phyloP scores from a whole-genome alignment of 768 basidiomycete genomes.

The Mycena pura region DNA sequence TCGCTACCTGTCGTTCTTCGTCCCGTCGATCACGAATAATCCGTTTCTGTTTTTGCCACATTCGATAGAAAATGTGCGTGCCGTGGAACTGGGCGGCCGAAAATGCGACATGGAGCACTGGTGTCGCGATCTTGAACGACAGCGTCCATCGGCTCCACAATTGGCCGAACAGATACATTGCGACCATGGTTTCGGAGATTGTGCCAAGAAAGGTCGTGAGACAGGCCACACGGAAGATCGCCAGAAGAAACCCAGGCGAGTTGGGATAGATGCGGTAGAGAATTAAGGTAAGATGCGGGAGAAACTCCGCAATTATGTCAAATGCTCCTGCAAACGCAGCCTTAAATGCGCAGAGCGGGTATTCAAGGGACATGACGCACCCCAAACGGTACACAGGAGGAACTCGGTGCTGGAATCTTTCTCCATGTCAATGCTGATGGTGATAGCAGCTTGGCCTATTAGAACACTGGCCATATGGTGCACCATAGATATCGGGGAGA shows the following conservation, averaged over 20 bases:
- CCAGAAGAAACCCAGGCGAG: not conserved
- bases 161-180: constrained; percentile 2
- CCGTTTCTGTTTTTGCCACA: constrained; percentile 8
- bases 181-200: constrained; percentile 1
- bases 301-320: constrained; percentile 9
- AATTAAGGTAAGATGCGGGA: constrained; percentile 6
- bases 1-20: not conserved
- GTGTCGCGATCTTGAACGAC: constrained; percentile 5
- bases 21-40: constrained; percentile 3
- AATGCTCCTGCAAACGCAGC: not conserved
- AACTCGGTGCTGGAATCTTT: constrained; percentile 7
- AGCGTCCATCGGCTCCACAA: constrained; percentile 3
- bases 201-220: constrained; percentile 5
- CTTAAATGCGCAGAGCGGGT: not conserved
- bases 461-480: constrained; percentile 9
- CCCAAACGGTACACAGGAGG: constrained; percentile 12
- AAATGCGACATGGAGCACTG: constrained; percentile 2
- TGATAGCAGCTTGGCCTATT: constrained; percentile 2
- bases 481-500: constrained; percentile 4
- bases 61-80: constrained; percentile 5
- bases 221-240: constrained; percentile 5
- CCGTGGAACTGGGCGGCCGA: constrained; percentile 11
- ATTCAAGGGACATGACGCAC: not conserved
- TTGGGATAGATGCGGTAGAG: constrained; percentile 9
- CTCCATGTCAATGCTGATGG: not conserved